A percentile compares a stretch with the other conserved stretches of the same genome.
Conservation (phyloP, 306 rosid species). For the Rosa rugosa region DNA sequence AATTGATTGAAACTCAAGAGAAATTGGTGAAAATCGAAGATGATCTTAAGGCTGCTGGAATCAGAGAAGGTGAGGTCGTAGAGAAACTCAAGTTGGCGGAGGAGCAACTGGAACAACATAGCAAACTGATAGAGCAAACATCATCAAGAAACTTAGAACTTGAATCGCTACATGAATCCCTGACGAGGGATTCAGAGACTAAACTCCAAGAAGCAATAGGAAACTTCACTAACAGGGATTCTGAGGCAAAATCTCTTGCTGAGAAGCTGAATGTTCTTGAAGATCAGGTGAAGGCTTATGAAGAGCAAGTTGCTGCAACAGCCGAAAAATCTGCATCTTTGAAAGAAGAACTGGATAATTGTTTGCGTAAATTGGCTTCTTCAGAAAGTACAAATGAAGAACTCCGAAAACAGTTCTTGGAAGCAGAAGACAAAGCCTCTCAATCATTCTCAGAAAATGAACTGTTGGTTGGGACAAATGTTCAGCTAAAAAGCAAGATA, state of each 20-base stretch:
- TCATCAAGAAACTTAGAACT: slow-evolving; percentile 65
- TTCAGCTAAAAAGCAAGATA: slow-evolving; percentile 72
- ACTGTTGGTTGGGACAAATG: slow-evolving; percentile 67
- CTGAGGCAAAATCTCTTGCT: slow-evolving; percentile 68
- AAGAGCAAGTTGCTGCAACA: slow-evolving; percentile 48
- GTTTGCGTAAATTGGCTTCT: slow-evolving; percentile 52
- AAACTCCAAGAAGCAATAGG: slow-evolving; percentile 66
- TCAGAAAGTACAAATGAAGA: slow-evolving; percentile 63
- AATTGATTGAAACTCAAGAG: slow-evolving; percentile 67
- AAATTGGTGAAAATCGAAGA: slow-evolving; percentile 59
- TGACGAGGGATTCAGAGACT: slow-evolving; percentile 61
- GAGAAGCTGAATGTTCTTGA: slow-evolving; percentile 66
- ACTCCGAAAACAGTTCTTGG: slow-evolving; percentile 50
- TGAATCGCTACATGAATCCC: slow-evolving; percentile 64
- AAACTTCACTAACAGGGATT: slow-evolving; percentile 53
- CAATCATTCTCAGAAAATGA: slow-evolving; percentile 69
- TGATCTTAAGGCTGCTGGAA: slow-evolving; percentile 56
- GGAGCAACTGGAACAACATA: slow-evolving; percentile 57
- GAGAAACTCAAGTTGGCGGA: slow-evolving; percentile 64
- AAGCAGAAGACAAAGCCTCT: slow-evolving; percentile 61
- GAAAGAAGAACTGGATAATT: slow-evolving; percentile 57
- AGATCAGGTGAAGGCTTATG: slow-evolving; percentile 42
- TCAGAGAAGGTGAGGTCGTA: slow-evolving; percentile 57
- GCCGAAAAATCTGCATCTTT: slow-evolving; percentile 41
- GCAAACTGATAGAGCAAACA: slow-evolving; percentile 48